A percentile compares a stretch with the other conserved stretches of the same genome.
These are phyloP conservation scores for Myxozyma neglecta DNA, from an alignment of 805 yeast genomes.

Conservation along the genomic window DNA sequence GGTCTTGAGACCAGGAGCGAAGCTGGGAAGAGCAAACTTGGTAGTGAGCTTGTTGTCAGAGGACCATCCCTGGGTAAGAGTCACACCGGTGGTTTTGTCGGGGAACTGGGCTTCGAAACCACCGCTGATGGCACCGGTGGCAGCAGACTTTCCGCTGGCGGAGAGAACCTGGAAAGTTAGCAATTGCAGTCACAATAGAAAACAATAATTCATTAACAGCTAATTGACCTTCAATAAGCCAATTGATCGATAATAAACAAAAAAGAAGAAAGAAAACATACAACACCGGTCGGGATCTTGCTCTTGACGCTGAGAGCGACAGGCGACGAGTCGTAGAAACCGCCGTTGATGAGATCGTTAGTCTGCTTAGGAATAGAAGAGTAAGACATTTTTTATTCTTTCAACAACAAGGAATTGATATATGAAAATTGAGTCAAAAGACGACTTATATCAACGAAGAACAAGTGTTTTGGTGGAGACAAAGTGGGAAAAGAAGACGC, in stretches of 20 bases:
- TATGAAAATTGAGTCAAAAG: too few relatives aligned
- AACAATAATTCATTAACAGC: background rate
- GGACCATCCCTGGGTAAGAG: slow-evolving; percentile 97
- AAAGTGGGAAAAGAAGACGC: background rate
- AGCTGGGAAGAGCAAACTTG: slow-evolving; percentile 88
- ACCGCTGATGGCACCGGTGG: slow-evolving; percentile 81
- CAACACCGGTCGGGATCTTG: slow-evolving; percentile 93
- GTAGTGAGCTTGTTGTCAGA: slow-evolving; percentile 88
- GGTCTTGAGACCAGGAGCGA: slow-evolving; percentile 88
- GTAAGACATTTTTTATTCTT: slow-evolving; percentile 58
- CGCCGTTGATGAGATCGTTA: slow-evolving; percentile 85
- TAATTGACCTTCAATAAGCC: background rate
- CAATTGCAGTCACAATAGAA: background rate
- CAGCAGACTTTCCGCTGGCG: slow-evolving; percentile 83
- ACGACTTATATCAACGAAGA: too few relatives aligned
- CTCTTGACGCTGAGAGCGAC: slow-evolving; percentile 89
- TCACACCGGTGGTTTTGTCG: slow-evolving; percentile 88
- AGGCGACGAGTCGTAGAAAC: slow-evolving; percentile 88
- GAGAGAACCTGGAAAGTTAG: slow-evolving; percentile 55
- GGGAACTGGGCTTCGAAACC: slow-evolving; percentile 87
- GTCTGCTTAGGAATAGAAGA: slow-evolving; percentile 90
- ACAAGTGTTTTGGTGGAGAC: background rate
- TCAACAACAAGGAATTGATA: too few relatives aligned
- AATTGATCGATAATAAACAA: background rate
- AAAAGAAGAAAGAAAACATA: slow-evolving; percentile 10